Conservation (phyloP, 352 stramenopile species). For the Pythium utonaiense region DNA sequence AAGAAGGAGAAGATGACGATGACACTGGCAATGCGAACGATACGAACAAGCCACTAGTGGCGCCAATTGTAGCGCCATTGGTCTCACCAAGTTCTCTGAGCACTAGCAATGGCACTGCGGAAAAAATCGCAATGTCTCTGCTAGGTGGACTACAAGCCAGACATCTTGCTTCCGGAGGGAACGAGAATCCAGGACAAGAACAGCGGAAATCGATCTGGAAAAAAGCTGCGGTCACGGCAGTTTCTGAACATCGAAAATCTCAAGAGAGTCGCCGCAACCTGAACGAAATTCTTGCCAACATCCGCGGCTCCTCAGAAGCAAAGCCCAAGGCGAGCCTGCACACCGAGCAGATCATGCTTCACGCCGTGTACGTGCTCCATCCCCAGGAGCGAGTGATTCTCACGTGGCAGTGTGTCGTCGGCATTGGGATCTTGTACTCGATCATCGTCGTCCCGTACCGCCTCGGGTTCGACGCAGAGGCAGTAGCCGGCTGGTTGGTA, state of each 20-base stretch:
- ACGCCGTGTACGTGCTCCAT: constrained; percentile 73
- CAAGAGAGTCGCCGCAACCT: constrained; percentile 25
- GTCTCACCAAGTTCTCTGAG: not conserved
- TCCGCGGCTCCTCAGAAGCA: constrained; percentile 44
- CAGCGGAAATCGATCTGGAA: constrained; percentile 5
- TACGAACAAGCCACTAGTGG: no score
- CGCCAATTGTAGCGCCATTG: no score
- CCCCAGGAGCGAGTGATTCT: constrained; percentile 64
- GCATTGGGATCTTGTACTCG: constrained; percentile 81
- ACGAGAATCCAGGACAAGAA: not conserved
- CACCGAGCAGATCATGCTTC: constrained; percentile 52
- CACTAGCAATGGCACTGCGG: not conserved
- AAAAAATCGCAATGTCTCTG: not conserved
- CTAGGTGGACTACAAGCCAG: constrained; percentile 2
- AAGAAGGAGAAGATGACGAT: constrained; percentile 13
- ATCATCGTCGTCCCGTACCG: constrained; percentile 87
- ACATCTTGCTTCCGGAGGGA: not conserved
- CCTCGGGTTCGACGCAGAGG: constrained; percentile 78
- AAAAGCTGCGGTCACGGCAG: not conserved
- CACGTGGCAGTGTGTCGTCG: constrained; percentile 74
- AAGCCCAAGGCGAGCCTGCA: constrained; percentile 43
- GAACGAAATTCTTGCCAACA: constrained; percentile 34
- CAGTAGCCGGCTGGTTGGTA: constrained; percentile 42
- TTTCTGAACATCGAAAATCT: not conserved
- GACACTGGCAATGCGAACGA: no score